Base-by-base conservation (phyloP, 2,329 filamentous ascomycete genomes). In the Cytospora mali region DNA sequence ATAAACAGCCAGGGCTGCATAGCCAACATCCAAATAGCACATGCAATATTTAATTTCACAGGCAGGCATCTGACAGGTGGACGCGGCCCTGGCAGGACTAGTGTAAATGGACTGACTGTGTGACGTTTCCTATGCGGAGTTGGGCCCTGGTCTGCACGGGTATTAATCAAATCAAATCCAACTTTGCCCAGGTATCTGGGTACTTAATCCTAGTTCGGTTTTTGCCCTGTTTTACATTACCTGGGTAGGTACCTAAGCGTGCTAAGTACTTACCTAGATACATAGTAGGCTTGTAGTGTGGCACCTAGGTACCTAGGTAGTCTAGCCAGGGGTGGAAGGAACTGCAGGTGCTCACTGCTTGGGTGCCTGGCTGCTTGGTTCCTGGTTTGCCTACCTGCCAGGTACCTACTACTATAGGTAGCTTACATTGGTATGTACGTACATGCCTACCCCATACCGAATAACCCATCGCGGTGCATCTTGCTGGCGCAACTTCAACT, bases 391-490 rank as follows among this genome's bases (percentile, higher is more conserved):
- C 14, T 39, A 39, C 29, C 29, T n/a, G n/a, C n/a, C 29, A 31
- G 2, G 10, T 18, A 16, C 33, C 11, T 39, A n/a, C n/a, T n/a
- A n/a, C 4, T 39, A 6, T 39, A 33, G 9, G 9, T 33, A 33
- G 31, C 14, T 39, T 31, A 31, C 13, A 23, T 16, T 52, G 48
- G 49, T 33, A 56, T 62, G 35, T 55, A 35, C 13, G 35, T 42
- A 42, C 39, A 16, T 42, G 13, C 18, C 14, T 42, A 39, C 42
- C 18, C n/a, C 42, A 10, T 46, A 46, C 10, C n/a, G n/a, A 23
- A 23, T 23, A n/a, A 46, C 58, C 62, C 53, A 60, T 64, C 58
- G 51, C 46, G 52, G 25, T 48, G 62, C 58, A 64, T 64, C 31
- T 57, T 55, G 59, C 31, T 57, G 49, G 59, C 42, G 61, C 42